Base-by-base conservation (phyloP, 2,329 filamentous ascomycete species). In the Alternaria hordeiaustralica region DNA sequence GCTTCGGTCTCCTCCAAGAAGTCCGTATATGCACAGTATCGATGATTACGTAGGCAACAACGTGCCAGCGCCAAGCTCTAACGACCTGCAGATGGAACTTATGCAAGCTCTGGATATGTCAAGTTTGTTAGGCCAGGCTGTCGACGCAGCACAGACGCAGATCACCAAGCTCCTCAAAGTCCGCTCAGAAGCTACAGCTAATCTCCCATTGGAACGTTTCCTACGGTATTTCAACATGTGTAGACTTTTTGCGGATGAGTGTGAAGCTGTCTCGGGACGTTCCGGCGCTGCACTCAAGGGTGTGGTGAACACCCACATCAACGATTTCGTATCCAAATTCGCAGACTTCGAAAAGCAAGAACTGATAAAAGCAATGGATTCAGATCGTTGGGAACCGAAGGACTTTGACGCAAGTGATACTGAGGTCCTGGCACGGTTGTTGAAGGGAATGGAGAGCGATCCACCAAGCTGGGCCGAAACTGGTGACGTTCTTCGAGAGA, bases 181-280 rank as follows among this genome's bases (percentile, higher is more conserved):
- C 1, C 87, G 92, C 28, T 87, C 90, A 3, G 92, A 94, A 66
- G 90, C 94, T 75, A 91, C 89, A 49, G 86, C 88, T 3, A 87
- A 87, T 26, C 82, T 95, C 10, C 87, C 90, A 1, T 84, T 93
- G 2, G 83, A 88, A 50, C 86, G 88, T 70, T 96, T 96, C 78
- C 81, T 96, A 46, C 88, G 93, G 41, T 96, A 96, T 78, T 94
- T 95, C 71, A 92, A 88, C 1, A 85, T 96, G 33, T 96, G 95
- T 72, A 84, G 93, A 8, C 87, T 93, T 60, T 96, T 96, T 78
- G 91, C 92, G 50, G 93, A 94, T 65, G 93, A 96, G 77, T 96
- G 93, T 74, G 93, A 96, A 79, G 90, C 92, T 15, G 89, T 96
- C 20, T 95, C 92, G 21, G 92, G 93, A 1, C 87, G 92, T 60